Base-by-base conservation (phyloP, 2,329 filamentous ascomycete genomes). In the Parascedosporium putredinis region DNA sequence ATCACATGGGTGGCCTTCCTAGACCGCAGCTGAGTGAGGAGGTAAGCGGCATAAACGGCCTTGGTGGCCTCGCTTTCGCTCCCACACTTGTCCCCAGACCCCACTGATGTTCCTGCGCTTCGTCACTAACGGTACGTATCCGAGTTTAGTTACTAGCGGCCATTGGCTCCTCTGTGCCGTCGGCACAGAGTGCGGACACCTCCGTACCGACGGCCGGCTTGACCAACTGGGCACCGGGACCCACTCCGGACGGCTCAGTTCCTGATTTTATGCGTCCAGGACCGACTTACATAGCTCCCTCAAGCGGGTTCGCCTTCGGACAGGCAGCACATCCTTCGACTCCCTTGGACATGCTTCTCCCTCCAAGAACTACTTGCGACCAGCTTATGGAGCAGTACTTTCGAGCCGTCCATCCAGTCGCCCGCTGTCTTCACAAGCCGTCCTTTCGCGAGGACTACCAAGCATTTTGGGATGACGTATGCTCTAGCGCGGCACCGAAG, bases 1-100 rank as follows among this genome's bases (percentile, higher is more conserved):
- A 89, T 59, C 74, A 84, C 33, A 79, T 89, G 54, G 86, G 86
- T 14, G 84, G 84, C 1, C 76, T 86, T 55, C 81, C 85, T 40
- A 72, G 84, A 43, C 84, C 85, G 2, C 79, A 81, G 56, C 74
- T 89, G 51, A 74, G 78, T 3, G 81, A 88, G 62, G 84, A 88
- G 70, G 79, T 86, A 68, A 55, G 68, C 51, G 36, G 18, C n/a
- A 36, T 23, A 16, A 24, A 24, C 7, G 27, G 6, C 27, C 12
- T 31, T 12, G 12, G 27, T 31, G 27, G 27, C 12, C 7, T 42
- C 33, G 20, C 20, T 42, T 42, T 23, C 33, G n/a, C 33, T 12
- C 20, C 33, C 33, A 8, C 33, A 7, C 20, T 36, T 36, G 14
- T 16, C 33, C 33, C 5, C 33, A 36, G 10, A 18, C n/a, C n/a